Conservation (phyloP, 345 rosid species). For the Diplotaxis tenuifolia region DNA sequence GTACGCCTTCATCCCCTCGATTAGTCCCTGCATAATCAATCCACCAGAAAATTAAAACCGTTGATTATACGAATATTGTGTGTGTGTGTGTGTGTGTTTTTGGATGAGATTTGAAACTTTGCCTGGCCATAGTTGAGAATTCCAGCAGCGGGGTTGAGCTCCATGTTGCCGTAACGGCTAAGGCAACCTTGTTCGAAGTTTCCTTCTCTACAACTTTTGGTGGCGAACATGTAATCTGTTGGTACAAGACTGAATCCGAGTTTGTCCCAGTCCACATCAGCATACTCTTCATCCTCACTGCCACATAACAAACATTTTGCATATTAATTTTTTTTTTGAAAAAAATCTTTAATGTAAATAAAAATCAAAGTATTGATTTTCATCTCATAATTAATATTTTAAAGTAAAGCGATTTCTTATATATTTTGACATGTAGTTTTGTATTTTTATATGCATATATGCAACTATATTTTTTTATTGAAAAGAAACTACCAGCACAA, state of each 20-base stretch:
- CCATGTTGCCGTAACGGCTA: conserved; percentile 52
- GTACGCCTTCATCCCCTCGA: conserved; percentile 80
- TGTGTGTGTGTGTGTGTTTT: not conserved
- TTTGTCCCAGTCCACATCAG: conserved; percentile 79
- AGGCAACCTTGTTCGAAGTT: conserved; percentile 53
- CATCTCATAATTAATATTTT: no score
- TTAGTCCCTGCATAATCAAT: conserved; percentile 70
- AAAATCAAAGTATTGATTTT: no score
- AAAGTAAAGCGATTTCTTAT: not conserved
- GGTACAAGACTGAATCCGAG: conserved; percentile 65
- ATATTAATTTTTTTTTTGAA: no score
- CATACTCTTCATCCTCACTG: conserved; percentile 57
- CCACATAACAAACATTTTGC: not conserved
- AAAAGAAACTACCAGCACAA: no score
- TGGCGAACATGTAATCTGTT: conserved; percentile 68
- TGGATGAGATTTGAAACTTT: conserved; percentile 25
- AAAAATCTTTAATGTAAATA: no score
- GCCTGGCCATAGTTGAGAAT: conserved; percentile 94
- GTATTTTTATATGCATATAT: no score
- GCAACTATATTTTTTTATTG: no score
- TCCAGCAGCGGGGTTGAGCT: conserved; percentile 75
- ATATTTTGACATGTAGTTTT: not conserved
- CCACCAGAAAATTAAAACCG: not conserved
- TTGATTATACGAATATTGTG: not conserved
- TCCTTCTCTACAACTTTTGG: conserved; percentile 47